A percentile compares a stretch with the other conserved stretches of the same genome.
phyloP scores from a whole-genome alignment of 164 flowering plant species.

The Malania oleifera region DNA sequence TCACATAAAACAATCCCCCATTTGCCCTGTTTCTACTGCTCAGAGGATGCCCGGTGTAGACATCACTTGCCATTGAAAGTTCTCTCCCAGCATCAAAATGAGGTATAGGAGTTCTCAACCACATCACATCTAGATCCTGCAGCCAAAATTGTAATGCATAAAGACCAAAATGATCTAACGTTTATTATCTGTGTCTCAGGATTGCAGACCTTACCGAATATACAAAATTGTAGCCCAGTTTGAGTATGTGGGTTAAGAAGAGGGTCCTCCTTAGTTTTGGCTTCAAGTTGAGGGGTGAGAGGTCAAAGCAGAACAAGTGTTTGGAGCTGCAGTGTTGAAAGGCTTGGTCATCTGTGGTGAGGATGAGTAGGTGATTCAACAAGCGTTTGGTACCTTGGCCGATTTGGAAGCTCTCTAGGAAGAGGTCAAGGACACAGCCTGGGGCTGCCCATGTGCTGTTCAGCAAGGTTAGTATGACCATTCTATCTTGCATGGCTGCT shows the following conservation, averaged over 20 bases:
- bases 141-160: background rate
- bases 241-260: constrained; percentile 18
- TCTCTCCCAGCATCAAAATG: constrained; percentile 6
- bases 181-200: too few species aligned
- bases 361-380: constrained; percentile 34
- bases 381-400: constrained; percentile 28
- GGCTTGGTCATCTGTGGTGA: constrained; percentile 26
- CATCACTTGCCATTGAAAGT: constrained; percentile 22
- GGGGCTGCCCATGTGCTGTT: constrained; percentile 35
- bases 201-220: constrained; percentile 27
- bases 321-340: constrained; percentile 23
- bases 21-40: constrained; percentile 19
- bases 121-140: constrained; percentile 49
- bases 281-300: constrained; percentile 15
- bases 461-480: constrained; percentile 33
- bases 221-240: constrained; percentile 35
- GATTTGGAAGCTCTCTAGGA: constrained; percentile 36
- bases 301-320: constrained; percentile 34
- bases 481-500: constrained; percentile 28
- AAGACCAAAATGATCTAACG: too few species aligned
- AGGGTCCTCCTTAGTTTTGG: constrained; percentile 22
- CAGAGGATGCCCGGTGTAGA: constrained; percentile 7
- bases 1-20: constrained; percentile 27
- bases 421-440: constrained; percentile 33
- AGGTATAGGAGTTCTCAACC: constrained; percentile 33